Conservation (phyloP, 495 filamentous ascomycete species). For the Mycothermus thermophilus region DNA sequence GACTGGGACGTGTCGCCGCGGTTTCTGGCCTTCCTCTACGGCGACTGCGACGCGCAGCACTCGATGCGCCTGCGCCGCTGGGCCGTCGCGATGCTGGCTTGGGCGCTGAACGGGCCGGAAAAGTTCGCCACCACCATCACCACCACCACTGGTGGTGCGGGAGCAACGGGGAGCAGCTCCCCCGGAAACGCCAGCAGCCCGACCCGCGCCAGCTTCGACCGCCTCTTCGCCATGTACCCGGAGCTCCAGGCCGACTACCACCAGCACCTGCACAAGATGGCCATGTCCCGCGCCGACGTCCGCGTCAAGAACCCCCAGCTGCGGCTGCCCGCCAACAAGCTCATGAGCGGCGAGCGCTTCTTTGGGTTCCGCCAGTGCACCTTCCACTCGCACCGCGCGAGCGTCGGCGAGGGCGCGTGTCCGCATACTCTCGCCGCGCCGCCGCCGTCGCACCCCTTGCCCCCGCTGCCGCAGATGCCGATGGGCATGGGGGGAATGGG, state of each 20-base stretch:
- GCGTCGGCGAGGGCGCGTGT: constrained; percentile 29
- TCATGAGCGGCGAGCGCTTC: constrained; percentile 30
- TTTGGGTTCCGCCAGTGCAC: constrained; percentile 38
- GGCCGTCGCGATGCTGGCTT: constrained; percentile 37
- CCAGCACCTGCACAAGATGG: constrained; percentile 30
- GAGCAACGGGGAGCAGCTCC: no score
- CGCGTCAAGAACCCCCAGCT: constrained; percentile 38
- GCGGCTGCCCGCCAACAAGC: constrained; percentile 29
- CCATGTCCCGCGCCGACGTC: constrained; percentile 26
- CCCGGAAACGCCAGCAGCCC: no score
- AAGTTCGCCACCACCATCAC: constrained; percentile 7
- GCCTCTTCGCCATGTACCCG: constrained; percentile 23
- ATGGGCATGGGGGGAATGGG: constrained; percentile 2
- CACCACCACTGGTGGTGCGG: no score
- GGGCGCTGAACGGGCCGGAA: constrained; percentile 23
- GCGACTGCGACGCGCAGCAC: constrained; percentile 26
- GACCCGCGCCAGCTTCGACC: no score
- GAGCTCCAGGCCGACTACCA: constrained; percentile 29
- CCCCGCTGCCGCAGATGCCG: not conserved
- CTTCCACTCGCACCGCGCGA: constrained; percentile 32
- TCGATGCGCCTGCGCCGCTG: constrained; percentile 31
- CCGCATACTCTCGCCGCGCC: constrained; percentile 17
- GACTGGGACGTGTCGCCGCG: constrained; percentile 35
- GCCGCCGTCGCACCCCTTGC: not conserved
- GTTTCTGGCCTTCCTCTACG: constrained; percentile 32